phyloP scores from a whole-genome alignment of 108 stramenopile genomes.

The Cylindrotheca fusiformis region DNA sequence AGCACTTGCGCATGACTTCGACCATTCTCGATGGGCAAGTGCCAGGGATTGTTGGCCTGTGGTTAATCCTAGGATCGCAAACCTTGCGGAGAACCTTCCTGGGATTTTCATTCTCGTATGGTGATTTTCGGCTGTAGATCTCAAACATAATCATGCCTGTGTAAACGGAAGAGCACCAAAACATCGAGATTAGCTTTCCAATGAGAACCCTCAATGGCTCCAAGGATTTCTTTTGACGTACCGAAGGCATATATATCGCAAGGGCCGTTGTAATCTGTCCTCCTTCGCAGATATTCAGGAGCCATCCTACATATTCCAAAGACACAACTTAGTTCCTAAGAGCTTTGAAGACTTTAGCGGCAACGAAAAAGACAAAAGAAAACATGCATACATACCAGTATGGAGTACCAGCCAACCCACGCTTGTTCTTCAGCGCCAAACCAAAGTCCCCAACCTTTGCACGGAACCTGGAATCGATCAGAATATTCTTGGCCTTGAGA shows the following conservation, averaged over 20 bases:
- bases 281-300: constrained; percentile 65
- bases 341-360: no score
- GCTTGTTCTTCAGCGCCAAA: constrained; percentile 53
- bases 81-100: constrained; percentile 23
- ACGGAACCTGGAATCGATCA: constrained; percentile 41
- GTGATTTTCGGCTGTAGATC: constrained; percentile 45
- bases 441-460: constrained; percentile 56
- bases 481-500: constrained; percentile 46
- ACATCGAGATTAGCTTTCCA: no score
- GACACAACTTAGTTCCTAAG: no score
- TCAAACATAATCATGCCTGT: constrained; percentile 67
- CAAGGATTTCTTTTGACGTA: no score
- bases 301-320: no score
- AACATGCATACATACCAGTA: no score
- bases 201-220: no score
- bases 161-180: no score
- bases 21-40: constrained; percentile 17
- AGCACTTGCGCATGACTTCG: constrained; percentile 30
- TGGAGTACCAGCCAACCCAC: constrained; percentile 35
- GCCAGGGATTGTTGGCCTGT: constrained; percentile 17
- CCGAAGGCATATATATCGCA: constrained; percentile 58
- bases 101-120: constrained; percentile 47
- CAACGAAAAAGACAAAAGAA: no score
- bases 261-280: constrained; percentile 39
- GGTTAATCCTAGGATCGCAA: constrained; percentile 31